Conservation (phyloP, 2,329 filamentous ascomycete genomes). For the Rhexocercosporidium sp. region DNA sequence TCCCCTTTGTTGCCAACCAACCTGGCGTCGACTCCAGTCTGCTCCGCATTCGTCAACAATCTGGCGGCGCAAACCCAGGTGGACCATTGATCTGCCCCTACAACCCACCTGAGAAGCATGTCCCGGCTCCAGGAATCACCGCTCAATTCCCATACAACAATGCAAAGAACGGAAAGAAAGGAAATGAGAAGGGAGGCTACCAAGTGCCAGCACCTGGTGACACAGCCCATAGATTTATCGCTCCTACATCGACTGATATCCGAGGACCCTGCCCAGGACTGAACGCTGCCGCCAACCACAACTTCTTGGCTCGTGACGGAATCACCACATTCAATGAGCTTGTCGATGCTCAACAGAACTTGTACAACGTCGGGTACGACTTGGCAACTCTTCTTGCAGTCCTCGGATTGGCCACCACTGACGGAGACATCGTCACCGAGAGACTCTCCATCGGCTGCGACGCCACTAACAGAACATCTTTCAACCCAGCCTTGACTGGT, state of each 20-base stretch:
- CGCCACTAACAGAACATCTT: slow-evolving; percentile 41
- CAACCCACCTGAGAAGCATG: slow-evolving; percentile 45
- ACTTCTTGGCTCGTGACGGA: slow-evolving; percentile 47
- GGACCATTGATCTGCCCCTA: slow-evolving; percentile 39
- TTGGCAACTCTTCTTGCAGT: slow-evolving; percentile 31
- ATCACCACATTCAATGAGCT: slow-evolving; percentile 39
- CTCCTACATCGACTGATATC: slow-evolving; percentile 43
- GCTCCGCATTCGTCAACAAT: slow-evolving; percentile 42
- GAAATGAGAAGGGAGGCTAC: slow-evolving; percentile 49
- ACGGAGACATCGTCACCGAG: slow-evolving; percentile 35
- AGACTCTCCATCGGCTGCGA: slow-evolving; percentile 37
- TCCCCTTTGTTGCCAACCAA: slow-evolving; percentile 46
- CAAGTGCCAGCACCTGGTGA: slow-evolving; percentile 48
- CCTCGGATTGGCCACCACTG: slow-evolving; percentile 31
- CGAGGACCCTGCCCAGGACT: slow-evolving; percentile 49
- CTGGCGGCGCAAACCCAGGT: slow-evolving; percentile 30
- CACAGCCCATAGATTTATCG: slow-evolving; percentile 32
- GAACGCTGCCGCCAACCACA: slow-evolving; percentile 49
- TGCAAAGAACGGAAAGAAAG: slow-evolving; percentile 48
- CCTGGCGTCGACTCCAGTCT: slow-evolving; percentile 46
- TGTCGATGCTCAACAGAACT: slow-evolving; percentile 37
- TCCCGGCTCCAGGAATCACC: slow-evolving; percentile 44
- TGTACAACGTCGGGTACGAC: slow-evolving; percentile 36
- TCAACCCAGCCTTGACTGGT: slow-evolving; percentile 25
- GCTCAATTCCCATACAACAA: slow-evolving; percentile 48